Evolutionary conservation across 1,139 yeast species (phyloP).

Genomic region (Nakaseomyces bracarensis): DNA sequence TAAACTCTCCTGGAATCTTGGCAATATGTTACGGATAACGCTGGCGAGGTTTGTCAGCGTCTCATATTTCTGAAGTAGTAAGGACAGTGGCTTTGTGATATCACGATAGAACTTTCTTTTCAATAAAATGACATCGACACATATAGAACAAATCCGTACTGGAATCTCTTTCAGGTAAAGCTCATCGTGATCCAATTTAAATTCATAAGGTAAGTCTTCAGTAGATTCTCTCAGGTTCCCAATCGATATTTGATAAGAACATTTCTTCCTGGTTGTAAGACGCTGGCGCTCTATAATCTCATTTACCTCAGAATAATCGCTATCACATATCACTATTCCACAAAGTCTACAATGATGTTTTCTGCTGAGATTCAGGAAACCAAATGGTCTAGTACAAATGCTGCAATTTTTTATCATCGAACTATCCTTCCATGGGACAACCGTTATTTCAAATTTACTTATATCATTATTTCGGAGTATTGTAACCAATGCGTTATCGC

Average conservation of each 20-base stretch:
- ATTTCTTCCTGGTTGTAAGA: conserved; percentile 31
- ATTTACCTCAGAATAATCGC: conserved; percentile 32
- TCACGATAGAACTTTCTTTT: conserved; percentile 46
- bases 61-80: conserved; percentile 29
- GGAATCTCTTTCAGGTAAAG: neutral
- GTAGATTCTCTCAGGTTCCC: conserved; percentile 33
- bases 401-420: conserved; percentile 45
- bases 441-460: conserved; percentile 40
- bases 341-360: conserved; percentile 88
- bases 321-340: conserved; percentile 76
- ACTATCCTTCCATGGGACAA: conserved; percentile 70
- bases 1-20: conserved; percentile 37
- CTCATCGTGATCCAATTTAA: neutral
- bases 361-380: conserved; percentile 40
- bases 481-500: conserved; percentile 19
- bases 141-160: conserved; percentile 52
- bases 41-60: conserved; percentile 33
- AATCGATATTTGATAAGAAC: conserved; percentile 69
- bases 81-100: conserved; percentile 19
- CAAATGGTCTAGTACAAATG: conserved; percentile 53
- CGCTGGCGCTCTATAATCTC: neutral
- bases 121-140: conserved; percentile 56
- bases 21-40: conserved; percentile 36
- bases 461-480: conserved; percentile 26
- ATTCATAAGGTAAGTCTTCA: conserved; percentile 23